Evolutionary conservation across 306 rosid species (phyloP), one percentile per base, ranked within the genome.

Genomic region (Castanospermum australe): DNA sequence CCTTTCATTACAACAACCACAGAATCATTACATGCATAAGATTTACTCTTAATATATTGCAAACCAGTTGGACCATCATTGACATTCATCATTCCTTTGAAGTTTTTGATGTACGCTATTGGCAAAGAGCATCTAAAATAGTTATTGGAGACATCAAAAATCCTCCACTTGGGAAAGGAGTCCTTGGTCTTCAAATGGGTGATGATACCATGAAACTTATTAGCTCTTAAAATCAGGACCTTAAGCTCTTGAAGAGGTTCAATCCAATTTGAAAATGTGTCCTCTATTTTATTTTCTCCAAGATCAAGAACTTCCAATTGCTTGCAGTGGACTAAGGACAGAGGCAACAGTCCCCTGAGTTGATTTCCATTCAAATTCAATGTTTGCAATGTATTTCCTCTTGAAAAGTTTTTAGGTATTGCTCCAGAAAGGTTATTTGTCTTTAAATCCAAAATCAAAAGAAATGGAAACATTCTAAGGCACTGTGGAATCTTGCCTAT

Each of bases 181-280:
- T 18, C 1, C 0, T 6, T 55, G 28, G 61, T 4, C 9, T 47
- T 63, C 5, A 77, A 30, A 35, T 50, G 4, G 2, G 10, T 20
- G 10, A 83, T 72, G 38, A 17, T 21, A 61, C 86, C 88, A 64
- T 54, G 24, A 48, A 87, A 78, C 39, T 2, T 82, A 4, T 84
- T 87, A n/a, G 79, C 74, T 13, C 80, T 44, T 33, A 87, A 55
- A 54, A 73, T 35, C 25, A 87, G 88, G 67, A 81, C 84, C 15
- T 42, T 72, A 0, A 84, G 41, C 24, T 67, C 4, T 1, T 78
- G 65, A 20, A 84, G 77, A 6, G 79, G 8, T 22, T 77, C 80
- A 42, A 86, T 18, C 84, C 85, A 80, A 33, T 11, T 5, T 0
- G 82, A 82, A 56, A 73, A 86, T 12, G 72, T 4, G 10, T 71